A percentile compares a stretch with the other conserved stretches of the same genome.
These are phyloP conservation scores for Talaromyces amestolkiae DNA, from an alignment of 2,329 filamentous ascomycete species.

Conservation along the genomic window DNA sequence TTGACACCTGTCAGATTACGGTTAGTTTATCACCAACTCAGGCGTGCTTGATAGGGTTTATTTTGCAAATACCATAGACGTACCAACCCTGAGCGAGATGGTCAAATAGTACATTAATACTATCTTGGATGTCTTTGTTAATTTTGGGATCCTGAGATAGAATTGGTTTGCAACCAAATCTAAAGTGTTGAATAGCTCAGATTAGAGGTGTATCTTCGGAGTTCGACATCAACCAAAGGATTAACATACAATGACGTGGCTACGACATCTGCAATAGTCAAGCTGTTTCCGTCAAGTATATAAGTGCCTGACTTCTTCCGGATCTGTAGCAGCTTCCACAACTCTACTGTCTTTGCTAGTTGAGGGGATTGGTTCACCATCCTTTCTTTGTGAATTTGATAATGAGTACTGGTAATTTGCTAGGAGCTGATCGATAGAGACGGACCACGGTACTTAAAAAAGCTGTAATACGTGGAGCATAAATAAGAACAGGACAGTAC, in stretches of 20 bases:
- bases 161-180: neutral
- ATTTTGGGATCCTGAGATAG: conserved; percentile 3
- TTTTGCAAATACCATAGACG: conserved; percentile 4
- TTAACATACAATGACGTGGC: neutral
- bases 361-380: neutral
- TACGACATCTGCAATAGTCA: conserved; percentile 6
- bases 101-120: conserved; percentile 9
- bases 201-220: neutral
- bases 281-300: neutral
- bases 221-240: neutral
- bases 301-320: neutral
- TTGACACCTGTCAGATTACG: conserved; percentile 50
- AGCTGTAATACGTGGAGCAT: neutral
- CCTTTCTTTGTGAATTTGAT: neutral
- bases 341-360: neutral
- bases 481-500: neutral
- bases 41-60: neutral
- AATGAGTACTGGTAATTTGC: neutral
- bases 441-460: neutral
- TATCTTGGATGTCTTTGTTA: conserved; percentile 7
- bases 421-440: neutral
- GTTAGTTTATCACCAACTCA: neutral
- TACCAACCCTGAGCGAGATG: conserved; percentile 12
- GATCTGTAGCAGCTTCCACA: neutral
- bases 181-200: neutral